A percentile compares a stretch with the other conserved stretches of the same genome.
phyloP scores from a whole-genome alignment of 1,139 yeast genomes.

The Yamadazyma diospyri region DNA sequence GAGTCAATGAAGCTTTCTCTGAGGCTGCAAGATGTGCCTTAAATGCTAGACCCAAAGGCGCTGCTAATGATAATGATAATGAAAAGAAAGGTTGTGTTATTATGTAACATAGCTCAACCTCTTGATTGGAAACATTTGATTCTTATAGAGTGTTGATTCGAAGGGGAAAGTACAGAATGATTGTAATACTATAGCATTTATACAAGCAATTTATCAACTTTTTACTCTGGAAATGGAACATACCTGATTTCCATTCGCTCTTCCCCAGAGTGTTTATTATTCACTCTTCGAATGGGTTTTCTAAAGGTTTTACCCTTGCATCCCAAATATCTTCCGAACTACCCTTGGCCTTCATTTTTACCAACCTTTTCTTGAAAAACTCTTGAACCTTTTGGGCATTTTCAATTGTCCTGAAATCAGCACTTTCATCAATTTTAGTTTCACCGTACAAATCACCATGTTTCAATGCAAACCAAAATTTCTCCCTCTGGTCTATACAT shows the following conservation, averaged over 20 bases:
- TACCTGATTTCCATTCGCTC: not conserved
- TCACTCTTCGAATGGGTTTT: constrained; percentile 23
- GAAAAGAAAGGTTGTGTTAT: constrained; percentile 41
- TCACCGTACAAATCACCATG: constrained; percentile 38
- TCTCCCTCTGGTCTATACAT: constrained; percentile 68
- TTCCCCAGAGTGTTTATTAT: not conserved
- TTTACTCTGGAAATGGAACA: too few relatives aligned
- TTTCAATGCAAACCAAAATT: constrained; percentile 76
- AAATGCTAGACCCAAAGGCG: constrained; percentile 83
- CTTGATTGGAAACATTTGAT: not conserved
- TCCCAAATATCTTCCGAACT: constrained; percentile 86
- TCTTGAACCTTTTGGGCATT: constrained; percentile 57
- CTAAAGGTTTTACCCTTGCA: constrained; percentile 34
- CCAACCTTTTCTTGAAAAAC: constrained; percentile 62
- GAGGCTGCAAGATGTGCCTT: constrained; percentile 97
- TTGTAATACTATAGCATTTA: constrained; percentile 6
- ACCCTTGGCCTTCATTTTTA: constrained; percentile 61
- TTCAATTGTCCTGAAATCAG: constrained; percentile 41
- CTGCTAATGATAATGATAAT: constrained; percentile 52
- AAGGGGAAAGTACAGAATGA: constrained; percentile 1
- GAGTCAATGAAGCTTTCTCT: constrained; percentile 94
- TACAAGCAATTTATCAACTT: constrained; percentile 2
- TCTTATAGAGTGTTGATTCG: too few relatives aligned
- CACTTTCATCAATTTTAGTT: constrained; percentile 29
- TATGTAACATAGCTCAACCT: constrained; percentile 29